Evolutionary conservation across 2,329 filamentous ascomycete genomes (phyloP), one percentile per base, ranked within the genome.

Genomic region (Aspergillus proliferans): DNA sequence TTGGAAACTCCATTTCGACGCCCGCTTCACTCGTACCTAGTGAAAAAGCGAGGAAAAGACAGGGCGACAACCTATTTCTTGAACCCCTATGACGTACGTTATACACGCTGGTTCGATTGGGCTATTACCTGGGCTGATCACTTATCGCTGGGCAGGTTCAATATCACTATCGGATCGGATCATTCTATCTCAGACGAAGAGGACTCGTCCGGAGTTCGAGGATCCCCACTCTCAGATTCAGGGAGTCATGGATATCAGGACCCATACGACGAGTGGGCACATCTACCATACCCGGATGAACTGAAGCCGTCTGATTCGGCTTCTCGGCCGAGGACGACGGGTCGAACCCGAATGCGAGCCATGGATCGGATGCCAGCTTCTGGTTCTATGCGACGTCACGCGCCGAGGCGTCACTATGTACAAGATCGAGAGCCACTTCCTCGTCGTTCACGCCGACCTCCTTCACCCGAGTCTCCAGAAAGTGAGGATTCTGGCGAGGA

Each of bases 401-500:
- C 60, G 30, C 55, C 60, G 43, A 68, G 68, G 47, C 68, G 67
- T 47, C 66, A 71, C 42, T 58, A 68, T 51, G 49, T 57, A 24
- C 62, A 59, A 46, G 72, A 71, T 48, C 68, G 66, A 47, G 67
- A 68, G 43, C 61, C 64, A 19, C 63, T 61, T 47, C 49, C 55
- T 45, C 71, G 66, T 52, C 71, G 66, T 49, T 66, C 64, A 53
- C 73, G 63, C 55, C 72, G 61, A 61, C 71, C 68, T 56, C 74
- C 69, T 69, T 73, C 66, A 50, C 77, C 79, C 56, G 73, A 73
- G 54, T 74, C 77, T 55, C 74, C 81, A 48, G 80, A 81, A 73
- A 86, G 78, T 65, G 76, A 80, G 73, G 85, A 86, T 65, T 79
- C 79, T 33, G 76, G 75, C 18, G 82, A 87, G 21, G 82, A 87